Evolutionary conservation across 495 filamentous ascomycete species (phyloP), one percentile per base, ranked within the genome.

Genomic region (Trichoderma orchidacearum): DNA sequence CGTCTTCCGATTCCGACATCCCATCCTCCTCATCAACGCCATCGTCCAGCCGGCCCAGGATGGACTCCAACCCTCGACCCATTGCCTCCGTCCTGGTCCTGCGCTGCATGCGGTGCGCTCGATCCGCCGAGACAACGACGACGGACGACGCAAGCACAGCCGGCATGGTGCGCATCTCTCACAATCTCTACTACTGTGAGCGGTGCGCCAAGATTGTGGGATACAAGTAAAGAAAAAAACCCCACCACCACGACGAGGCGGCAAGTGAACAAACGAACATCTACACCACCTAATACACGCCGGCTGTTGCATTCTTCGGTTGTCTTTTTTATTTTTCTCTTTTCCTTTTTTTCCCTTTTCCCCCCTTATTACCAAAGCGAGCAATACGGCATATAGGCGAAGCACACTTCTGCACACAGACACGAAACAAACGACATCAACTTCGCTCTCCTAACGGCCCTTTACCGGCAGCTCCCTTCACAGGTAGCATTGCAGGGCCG

Each of bases 111-210:
- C 71, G 78, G 53, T 81, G 78, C 62, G 76, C 77, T 11, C 75
- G 75, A 15, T 70, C 72, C 53, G 77, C 77, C 38, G 78, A 81
- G 66, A 70, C 73, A 18, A 76, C 76, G 18, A 73, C 74, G 41
- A 75, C 73, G n/a, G 78, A 80, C 61, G 75, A 81, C 64, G 72
- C 70, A 21, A 72, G 60, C 38, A 67, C 75, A 8, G 66, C 65
- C 30, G 81, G 80, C 17, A 84, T 83, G 66, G 80, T 90, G 6
- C 79, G 80, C 52, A 85, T 88, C 60, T 84, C 84, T 28, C 84
- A 84, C 71, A 89, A 88, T 62, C 83, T 86, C 54, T 90, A 88
- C 68, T 90, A 90, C 65, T 90, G 86, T 71, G 80, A 76, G 55
- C 80, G 85, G 29, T 90, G 85, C 66, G 85, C 86, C 18, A 76